Conservation (phyloP, 441 rosid genomes). For the Pelargonium fulgidum region DNA sequence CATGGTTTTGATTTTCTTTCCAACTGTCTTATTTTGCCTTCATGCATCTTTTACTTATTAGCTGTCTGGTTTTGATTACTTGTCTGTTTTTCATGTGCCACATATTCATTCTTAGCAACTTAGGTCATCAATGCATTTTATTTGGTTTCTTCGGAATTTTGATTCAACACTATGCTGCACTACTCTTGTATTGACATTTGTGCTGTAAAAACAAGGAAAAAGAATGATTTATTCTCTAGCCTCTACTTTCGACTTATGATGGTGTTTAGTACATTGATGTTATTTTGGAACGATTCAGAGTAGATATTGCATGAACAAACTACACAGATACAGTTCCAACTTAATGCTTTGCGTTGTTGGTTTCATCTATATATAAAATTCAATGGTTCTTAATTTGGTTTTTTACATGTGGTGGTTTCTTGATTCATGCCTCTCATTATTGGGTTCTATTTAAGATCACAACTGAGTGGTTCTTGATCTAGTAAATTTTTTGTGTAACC, state of each 20-base stretch:
- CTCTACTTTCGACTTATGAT: too few relatives aligned
- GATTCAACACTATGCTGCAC: neutral
- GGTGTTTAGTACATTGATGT: too few relatives aligned
- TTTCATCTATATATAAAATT: neutral
- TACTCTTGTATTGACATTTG: neutral
- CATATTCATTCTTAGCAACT: neutral
- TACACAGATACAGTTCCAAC: neutral
- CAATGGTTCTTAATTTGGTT: neutral
- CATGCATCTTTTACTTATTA: neutral
- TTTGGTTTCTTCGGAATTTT: neutral
- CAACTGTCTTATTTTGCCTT: neutral
- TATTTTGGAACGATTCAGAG: too few relatives aligned
- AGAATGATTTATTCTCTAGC: neutral
- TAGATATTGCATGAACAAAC: too few relatives aligned
- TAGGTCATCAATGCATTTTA: slow-evolving; percentile 11
- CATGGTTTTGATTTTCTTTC: neutral
- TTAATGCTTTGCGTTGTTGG: neutral
- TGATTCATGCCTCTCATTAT: slow-evolving; percentile 1
- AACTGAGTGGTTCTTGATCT: neutral
- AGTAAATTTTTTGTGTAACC: neutral
- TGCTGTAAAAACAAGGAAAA: neutral
- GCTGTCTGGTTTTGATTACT: neutral
- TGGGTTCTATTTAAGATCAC: slow-evolving; percentile 5
- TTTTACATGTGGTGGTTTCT: neutral
- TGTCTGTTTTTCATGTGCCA: slow-evolving; percentile 8